Evolutionary conservation across 2,329 filamentous ascomycete species (phyloP).

Genomic region (Paraphoma chrysanthemicola): DNA sequence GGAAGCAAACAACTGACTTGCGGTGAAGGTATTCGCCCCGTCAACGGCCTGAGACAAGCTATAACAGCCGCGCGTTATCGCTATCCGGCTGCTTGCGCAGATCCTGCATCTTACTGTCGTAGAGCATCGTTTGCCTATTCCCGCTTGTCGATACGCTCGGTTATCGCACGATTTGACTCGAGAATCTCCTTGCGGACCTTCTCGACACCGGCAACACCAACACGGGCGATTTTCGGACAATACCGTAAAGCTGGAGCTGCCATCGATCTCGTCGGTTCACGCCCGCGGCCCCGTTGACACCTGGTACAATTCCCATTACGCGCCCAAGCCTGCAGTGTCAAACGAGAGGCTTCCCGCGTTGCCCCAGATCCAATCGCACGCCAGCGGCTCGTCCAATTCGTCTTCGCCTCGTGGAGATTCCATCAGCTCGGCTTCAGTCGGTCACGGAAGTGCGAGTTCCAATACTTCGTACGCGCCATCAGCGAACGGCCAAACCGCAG

Average conservation of each 20-base stretch:
- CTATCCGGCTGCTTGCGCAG: conserved; percentile 37
- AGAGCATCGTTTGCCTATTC: conserved; percentile 24
- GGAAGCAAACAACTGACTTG: conserved; percentile 47
- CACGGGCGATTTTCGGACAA: conserved; percentile 43
- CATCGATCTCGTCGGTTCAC: conserved; percentile 83
- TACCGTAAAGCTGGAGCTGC: conserved; percentile 94
- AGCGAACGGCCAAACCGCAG: conserved; percentile 59
- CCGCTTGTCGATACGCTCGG: conserved; percentile 26
- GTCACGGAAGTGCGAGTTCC: conserved; percentile 59
- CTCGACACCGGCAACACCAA: conserved; percentile 7
- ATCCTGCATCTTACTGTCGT: conserved; percentile 39
- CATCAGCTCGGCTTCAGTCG: conserved; percentile 66
- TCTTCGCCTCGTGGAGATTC: conserved; percentile 80
- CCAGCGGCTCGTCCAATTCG: conserved; percentile 71
- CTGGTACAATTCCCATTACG: conserved; percentile 73
- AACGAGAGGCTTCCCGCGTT: conserved; percentile 77
- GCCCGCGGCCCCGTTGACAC: conserved; percentile 77
- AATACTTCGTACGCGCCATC: conserved; percentile 65
- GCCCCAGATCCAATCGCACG: conserved; percentile 70
- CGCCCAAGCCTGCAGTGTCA: conserved; percentile 70
- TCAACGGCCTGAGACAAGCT: conserved; percentile 26
- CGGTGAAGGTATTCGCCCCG: conserved; percentile 35
- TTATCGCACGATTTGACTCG: conserved; percentile 28
- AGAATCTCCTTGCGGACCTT: conserved; percentile 18
- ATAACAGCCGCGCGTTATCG: conserved; percentile 34